Evolutionary conservation across 306 rosid genomes (phyloP).

Genomic region (Citrullus mucosospermus): DNA sequence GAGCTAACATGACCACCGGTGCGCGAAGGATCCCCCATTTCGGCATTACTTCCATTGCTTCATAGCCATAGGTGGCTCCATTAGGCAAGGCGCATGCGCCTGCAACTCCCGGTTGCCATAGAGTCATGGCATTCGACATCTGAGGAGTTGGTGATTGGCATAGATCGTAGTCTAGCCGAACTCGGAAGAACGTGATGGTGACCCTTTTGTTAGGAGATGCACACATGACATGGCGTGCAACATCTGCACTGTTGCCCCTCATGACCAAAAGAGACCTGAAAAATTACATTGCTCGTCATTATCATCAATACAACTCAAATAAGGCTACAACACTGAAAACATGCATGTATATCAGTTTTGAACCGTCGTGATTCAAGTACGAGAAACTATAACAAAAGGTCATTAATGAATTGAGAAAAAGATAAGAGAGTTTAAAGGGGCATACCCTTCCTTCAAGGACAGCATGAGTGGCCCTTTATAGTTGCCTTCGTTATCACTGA

Average conservation of each 20-base stretch:
- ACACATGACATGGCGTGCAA: constrained; percentile 97
- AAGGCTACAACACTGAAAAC: background rate
- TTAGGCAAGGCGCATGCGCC: constrained; percentile 42
- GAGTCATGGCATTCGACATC: constrained; percentile 34
- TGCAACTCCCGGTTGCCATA: constrained; percentile 63
- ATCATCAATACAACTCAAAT: background rate
- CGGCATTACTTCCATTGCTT: constrained; percentile 54
- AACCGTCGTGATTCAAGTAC: background rate
- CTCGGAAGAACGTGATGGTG: constrained; percentile 72
- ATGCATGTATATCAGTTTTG: background rate
- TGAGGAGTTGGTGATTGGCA: constrained; percentile 43
- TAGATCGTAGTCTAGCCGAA: constrained; percentile 56
- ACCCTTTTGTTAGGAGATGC: constrained; percentile 67
- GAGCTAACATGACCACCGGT: constrained; percentile 73
- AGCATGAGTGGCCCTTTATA: constrained; percentile 93
- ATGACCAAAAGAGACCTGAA: constrained; percentile 78
- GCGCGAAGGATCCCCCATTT: constrained; percentile 66
- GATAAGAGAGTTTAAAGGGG: constrained; percentile 4
- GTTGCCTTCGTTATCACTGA: constrained; percentile 80
- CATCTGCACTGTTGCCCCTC: constrained; percentile 98
- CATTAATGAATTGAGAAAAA: background rate
- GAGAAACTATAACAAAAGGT: background rate
- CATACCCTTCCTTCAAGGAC: constrained; percentile 78
- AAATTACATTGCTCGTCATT: background rate
- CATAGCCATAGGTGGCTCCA: constrained; percentile 44